These are phyloP conservation scores for Cladophialophora exuberans DNA, from an alignment of 2,329 filamentous ascomycete species.

Conservation along the genomic window DNA sequence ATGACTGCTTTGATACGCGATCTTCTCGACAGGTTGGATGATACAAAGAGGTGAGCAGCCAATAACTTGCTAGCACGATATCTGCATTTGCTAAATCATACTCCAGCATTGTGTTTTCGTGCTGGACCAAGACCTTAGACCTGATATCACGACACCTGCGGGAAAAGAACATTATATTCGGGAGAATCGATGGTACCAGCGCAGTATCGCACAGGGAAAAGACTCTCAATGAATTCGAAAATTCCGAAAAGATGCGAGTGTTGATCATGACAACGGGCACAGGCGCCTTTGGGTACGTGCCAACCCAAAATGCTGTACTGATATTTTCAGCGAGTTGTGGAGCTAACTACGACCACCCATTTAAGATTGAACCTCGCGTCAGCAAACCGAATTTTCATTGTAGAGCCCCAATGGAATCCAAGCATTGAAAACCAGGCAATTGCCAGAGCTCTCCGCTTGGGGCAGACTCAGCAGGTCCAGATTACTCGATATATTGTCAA, in stretches of 20 bases:
- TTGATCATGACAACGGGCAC: slow-evolving; percentile 60
- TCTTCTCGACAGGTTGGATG: neutral
- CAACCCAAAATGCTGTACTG: neutral
- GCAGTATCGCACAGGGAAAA: slow-evolving; percentile 42
- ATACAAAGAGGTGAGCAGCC: neutral
- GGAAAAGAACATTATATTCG: slow-evolving; percentile 31
- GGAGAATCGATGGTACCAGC: slow-evolving; percentile 51
- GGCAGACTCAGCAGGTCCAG: slow-evolving; percentile 42
- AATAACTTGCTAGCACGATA: neutral
- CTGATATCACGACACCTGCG: slow-evolving; percentile 41
- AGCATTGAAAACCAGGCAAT: slow-evolving; percentile 58
- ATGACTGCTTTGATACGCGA: neutral
- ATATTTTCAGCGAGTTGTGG: neutral
- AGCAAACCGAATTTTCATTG: slow-evolving; percentile 54
- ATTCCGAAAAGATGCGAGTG: slow-evolving; percentile 36
- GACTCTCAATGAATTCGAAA: slow-evolving; percentile 46
- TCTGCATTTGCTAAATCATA: neutral
- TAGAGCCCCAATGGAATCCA: slow-evolving; percentile 61
- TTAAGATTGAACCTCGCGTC: slow-evolving; percentile 52
- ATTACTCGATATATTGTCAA: slow-evolving; percentile 6
- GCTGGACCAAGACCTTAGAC: slow-evolving; percentile 50
- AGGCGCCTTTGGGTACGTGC: slow-evolving; percentile 53
- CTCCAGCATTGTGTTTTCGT: slow-evolving; percentile 51
- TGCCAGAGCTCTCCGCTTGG: slow-evolving; percentile 52
- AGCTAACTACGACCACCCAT: neutral